These are phyloP conservation scores for Hypholoma sublateritium DNA, from an alignment of 768 basidiomycete genomes.

Conservation along the genomic window DNA sequence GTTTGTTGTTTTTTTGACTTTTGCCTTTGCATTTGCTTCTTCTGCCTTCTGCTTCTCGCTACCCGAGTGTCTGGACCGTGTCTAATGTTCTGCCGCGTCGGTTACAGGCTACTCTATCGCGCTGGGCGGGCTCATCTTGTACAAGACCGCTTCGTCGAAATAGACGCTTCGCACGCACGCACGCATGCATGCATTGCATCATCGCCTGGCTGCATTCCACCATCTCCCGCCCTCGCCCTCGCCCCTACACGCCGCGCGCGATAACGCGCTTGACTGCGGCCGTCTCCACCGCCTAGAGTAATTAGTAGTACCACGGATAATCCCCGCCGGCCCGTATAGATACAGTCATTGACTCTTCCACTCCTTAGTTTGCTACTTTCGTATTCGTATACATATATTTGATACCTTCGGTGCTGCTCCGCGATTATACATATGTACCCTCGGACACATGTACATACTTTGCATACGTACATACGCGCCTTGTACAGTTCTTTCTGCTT, in stretches of 20 bases:
- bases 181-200: not conserved
- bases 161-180: not conserved
- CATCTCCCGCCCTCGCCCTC: not conserved
- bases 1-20: not conserved
- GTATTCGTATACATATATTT: too few relatives aligned
- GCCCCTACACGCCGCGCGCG: not conserved
- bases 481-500: too few relatives aligned
- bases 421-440: too few relatives aligned
- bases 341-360: too few relatives aligned
- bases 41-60: not conserved
- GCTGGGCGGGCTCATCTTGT: constrained; percentile 78
- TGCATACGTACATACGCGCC: too few relatives aligned
- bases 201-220: not conserved
- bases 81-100: not conserved
- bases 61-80: not conserved
- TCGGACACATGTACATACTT: too few relatives aligned
- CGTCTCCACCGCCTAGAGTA: too few relatives aligned
- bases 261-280: too few relatives aligned
- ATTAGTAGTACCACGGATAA: too few relatives aligned
- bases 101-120: constrained; percentile 82
- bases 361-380: too few relatives aligned
- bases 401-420: too few relatives aligned
- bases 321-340: too few relatives aligned
- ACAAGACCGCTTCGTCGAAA: constrained; percentile 54
- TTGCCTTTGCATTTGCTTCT: constrained; percentile 4